Evolutionary conservation across 1,284 basidiomycete species (phyloP).

Genomic region (Spongispora temasekensis): DNA sequence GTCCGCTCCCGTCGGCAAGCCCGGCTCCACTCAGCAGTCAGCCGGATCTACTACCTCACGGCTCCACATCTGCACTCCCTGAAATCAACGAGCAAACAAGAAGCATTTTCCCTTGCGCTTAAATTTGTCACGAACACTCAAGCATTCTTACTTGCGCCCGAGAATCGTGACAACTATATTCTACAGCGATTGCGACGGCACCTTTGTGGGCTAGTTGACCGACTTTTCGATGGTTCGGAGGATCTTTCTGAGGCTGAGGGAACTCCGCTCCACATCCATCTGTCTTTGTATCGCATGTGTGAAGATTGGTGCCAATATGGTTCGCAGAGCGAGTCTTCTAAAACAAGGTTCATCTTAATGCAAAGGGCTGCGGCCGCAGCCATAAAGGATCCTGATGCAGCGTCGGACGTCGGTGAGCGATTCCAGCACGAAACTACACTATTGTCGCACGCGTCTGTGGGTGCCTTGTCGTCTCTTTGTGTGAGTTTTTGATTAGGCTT

Average conservation of each 20-base stretch:
- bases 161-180: conserved; percentile 77
- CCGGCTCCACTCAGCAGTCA: conserved; percentile 86
- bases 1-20: conserved; percentile 74
- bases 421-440: conserved; percentile 74
- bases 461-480: conserved; percentile 84
- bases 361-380: conserved; percentile 68
- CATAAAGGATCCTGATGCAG: conserved; percentile 45
- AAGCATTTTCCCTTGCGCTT: conserved; percentile 77
- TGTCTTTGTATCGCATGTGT: conserved; percentile 83
- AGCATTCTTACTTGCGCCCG: conserved; percentile 68
- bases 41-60: conserved; percentile 86
- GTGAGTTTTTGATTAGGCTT: conserved; percentile 49
- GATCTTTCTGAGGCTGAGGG: conserved; percentile 74
- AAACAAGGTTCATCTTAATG: conserved; percentile 75
- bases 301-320: conserved; percentile 95
- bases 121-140: conserved; percentile 88
- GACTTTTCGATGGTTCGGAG: conserved; percentile 79
- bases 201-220: conserved; percentile 88
- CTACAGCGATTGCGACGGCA: conserved; percentile 84
- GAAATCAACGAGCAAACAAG: conserved; percentile 68
- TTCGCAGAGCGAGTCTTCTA: conserved; percentile 71
- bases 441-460: conserved; percentile 77
- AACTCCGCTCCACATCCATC: conserved; percentile 74
- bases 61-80: conserved; percentile 77
- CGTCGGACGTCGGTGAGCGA: conserved; percentile 59